phyloP scores from a whole-genome alignment of 2,329 filamentous ascomycete species.

The Calonectria montana region DNA sequence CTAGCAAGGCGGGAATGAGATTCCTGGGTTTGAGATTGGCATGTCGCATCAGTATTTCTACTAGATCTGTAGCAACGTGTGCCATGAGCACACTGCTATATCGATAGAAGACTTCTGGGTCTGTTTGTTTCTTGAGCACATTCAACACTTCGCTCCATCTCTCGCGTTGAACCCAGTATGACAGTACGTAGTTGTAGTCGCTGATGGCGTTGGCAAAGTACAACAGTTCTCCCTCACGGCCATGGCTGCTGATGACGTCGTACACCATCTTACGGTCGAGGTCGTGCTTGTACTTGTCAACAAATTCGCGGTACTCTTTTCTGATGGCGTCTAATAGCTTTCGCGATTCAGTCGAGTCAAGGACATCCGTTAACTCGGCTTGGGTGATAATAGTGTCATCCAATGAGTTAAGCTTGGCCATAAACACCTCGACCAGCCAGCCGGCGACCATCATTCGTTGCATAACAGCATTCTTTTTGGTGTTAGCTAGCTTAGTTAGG shows the following conservation, averaged over 20 bases:
- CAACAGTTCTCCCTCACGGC: constrained; percentile 90
- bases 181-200: constrained; percentile 94
- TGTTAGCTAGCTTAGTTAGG: constrained; percentile 81
- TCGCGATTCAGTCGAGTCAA: constrained; percentile 77
- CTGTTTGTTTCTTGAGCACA: constrained; percentile 92
- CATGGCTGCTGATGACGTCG: constrained; percentile 95
- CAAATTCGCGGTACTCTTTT: constrained; percentile 89
- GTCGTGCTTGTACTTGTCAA: constrained; percentile 85
- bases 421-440: constrained; percentile 96
- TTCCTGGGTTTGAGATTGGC: constrained; percentile 85
- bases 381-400: constrained; percentile 95
- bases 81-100: constrained; percentile 98
- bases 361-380: constrained; percentile 80
- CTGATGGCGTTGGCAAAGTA: constrained; percentile 90
- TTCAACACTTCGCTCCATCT: constrained; percentile 88
- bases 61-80: constrained; percentile 83
- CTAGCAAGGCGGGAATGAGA: constrained; percentile 91
- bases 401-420: constrained; percentile 94
- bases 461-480: constrained; percentile 89
- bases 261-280: constrained; percentile 93
- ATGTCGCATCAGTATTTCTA: constrained; percentile 97
- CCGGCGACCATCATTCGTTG: constrained; percentile 94
- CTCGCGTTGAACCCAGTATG: constrained; percentile 97
- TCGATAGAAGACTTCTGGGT: constrained; percentile 93
- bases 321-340: constrained; percentile 78